These are phyloP conservation scores for Lumnitzera racemosa DNA, from an alignment of 345 rosid genomes.

Conservation along the genomic window DNA sequence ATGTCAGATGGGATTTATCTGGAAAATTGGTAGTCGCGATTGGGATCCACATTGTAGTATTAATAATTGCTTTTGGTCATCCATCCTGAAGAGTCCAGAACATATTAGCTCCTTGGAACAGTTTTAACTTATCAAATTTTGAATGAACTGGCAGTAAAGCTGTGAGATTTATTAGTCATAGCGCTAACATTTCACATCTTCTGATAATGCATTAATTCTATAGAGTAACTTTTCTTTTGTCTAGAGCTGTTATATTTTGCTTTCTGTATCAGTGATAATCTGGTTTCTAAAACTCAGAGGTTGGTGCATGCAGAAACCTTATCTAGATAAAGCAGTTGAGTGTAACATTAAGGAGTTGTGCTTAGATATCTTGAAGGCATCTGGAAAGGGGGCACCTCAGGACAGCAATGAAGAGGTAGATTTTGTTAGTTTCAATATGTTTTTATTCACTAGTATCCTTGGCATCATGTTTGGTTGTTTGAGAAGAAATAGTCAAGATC, in stretches of 20 bases:
- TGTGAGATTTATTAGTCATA: too few species aligned
- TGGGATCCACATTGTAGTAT: too few species aligned
- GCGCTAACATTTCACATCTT: neutral
- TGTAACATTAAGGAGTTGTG: conserved; percentile 45
- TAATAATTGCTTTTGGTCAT: too few species aligned
- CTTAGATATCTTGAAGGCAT: conserved; percentile 37
- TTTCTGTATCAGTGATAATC: neutral
- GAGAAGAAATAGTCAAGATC: too few species aligned
- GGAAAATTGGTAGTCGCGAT: too few species aligned
- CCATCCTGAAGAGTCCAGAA: too few species aligned
- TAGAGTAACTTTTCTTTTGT: neutral
- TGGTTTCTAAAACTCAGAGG: neutral
- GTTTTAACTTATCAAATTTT: too few species aligned
- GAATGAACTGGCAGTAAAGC: too few species aligned
- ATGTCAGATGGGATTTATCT: too few species aligned
- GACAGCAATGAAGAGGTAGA: conserved; percentile 43
- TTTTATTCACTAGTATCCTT: neutral
- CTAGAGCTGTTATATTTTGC: neutral
- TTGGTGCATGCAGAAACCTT: conserved; percentile 30
- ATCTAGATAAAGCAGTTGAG: conserved; percentile 19
- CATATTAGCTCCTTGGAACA: too few species aligned
- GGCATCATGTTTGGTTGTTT: too few species aligned
- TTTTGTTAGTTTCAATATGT: neutral
- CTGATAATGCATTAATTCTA: neutral
- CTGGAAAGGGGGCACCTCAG: conserved; percentile 28